Base-by-base conservation (phyloP, 768 basidiomycete species). In the Tylopilus subfusipes region DNA sequence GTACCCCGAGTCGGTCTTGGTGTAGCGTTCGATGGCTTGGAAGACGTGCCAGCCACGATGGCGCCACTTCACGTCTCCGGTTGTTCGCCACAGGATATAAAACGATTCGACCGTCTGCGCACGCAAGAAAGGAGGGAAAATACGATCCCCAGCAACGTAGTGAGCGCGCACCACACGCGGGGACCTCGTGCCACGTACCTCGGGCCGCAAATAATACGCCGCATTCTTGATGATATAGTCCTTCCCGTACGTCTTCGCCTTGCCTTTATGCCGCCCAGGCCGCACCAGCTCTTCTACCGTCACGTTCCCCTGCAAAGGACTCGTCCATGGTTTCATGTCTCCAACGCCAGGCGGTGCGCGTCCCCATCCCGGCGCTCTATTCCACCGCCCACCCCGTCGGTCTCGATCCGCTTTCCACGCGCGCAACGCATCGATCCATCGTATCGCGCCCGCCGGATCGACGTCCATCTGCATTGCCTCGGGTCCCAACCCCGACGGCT, bases 21-120 rank as follows among this genome's bases (percentile, higher is more conserved):
- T 72, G 55, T 83, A 73, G 30, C 72, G 74, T 67, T 86, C 78
- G 30, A 91, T 78, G 14, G 85, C 81, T 59, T 84, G 70, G 61
- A 87, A 91, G 42, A 91, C 79, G 22, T 68, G 63, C 86, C 87
- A 89, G 1, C 84, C 88, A 21, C 82, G 78, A 42, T 82, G 76
- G 57, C 89, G 78, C 89, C 90, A 91, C 55, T 76, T 78, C 19
- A 65, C 63, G 61, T 91, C 79, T 0, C 84, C 82, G 4, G 89
- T 91, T 11, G 79, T 78, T 36, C 79, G 80, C 83, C 85, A 91
- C 53, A 91, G 67, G 19, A 90, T 63, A 62, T 84, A 90, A 42
- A 91, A 59, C 10, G 84, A 85, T 63, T 91, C 89, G 16, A 91
- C 60, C 12, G 90, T 85, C 88, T 91, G 59, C 12, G 14, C 22